Percentiles rank a stretch among this genome's conserved stretches.
Conservation (phyloP, 2,329 filamentous ascomycete genomes). For the Pseudogymnoascus sp. region DNA sequence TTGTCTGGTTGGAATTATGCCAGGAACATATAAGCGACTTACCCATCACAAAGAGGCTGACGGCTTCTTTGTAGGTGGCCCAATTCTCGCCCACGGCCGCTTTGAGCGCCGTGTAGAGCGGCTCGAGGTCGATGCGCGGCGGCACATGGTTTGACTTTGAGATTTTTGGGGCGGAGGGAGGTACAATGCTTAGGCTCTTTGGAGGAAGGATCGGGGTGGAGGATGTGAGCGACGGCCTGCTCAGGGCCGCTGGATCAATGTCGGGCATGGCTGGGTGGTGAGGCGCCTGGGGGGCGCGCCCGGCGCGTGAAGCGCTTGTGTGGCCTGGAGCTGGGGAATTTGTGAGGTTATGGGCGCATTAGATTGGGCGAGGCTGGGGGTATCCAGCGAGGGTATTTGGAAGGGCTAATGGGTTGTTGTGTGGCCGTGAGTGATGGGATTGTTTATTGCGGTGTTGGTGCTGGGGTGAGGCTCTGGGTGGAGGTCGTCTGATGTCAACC, state of each 20-base stretch:
- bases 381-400: slow-evolving; percentile 18
- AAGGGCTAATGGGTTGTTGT: slow-evolving; percentile 17
- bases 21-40: slow-evolving; percentile 21
- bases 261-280: slow-evolving; percentile 45
- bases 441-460: not conserved
- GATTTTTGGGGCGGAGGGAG: slow-evolving; percentile 36
- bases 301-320: not conserved
- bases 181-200: slow-evolving; percentile 48
- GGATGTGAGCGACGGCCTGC: slow-evolving; percentile 49
- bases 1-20: slow-evolving; percentile 5
- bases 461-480: slow-evolving; percentile 5
- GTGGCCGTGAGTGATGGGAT: slow-evolving; percentile 17
- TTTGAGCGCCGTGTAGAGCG: slow-evolving; percentile 54
- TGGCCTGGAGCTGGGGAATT: not conserved
- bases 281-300: not conserved
- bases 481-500: slow-evolving; percentile 6
- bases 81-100: slow-evolving; percentile 54
- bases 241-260: slow-evolving; percentile 61
- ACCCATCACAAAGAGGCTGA: slow-evolving; percentile 56
- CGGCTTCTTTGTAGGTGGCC: slow-evolving; percentile 54
- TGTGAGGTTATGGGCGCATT: slow-evolving; percentile 22
- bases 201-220: slow-evolving; percentile 49
- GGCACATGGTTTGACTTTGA: slow-evolving; percentile 55
- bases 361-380: slow-evolving; percentile 17
- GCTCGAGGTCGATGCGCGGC: slow-evolving; percentile 58